phyloP scores from a whole-genome alignment of 2,329 filamentous ascomycete genomes.

The Fusarium hainanense region DNA sequence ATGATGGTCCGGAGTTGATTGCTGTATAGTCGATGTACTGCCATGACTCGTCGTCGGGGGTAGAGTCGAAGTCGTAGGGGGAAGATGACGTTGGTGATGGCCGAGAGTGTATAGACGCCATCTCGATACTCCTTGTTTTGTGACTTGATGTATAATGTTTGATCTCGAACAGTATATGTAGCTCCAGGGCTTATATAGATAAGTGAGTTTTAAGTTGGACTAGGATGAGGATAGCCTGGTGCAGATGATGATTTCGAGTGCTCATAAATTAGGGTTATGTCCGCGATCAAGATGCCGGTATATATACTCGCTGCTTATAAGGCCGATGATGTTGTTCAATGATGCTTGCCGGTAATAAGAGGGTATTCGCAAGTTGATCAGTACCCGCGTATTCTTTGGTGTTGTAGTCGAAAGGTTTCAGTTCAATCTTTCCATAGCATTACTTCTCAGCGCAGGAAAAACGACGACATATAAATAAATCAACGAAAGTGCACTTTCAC shows the following conservation, averaged over 20 bases:
- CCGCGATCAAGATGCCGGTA: neutral
- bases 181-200: neutral
- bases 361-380: neutral
- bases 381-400: neutral
- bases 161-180: neutral
- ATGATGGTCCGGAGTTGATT: conserved; percentile 51
- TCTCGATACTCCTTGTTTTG: neutral
- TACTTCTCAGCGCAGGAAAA: neutral
- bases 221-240: neutral
- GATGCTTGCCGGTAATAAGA: conserved; percentile 8
- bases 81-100: conserved; percentile 53
- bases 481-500: neutral
- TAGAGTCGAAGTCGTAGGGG: conserved; percentile 55
- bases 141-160: neutral
- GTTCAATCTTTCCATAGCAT: neutral
- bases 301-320: neutral
- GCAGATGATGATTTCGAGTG: neutral
- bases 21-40: conserved; percentile 55
- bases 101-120: conserved; percentile 56
- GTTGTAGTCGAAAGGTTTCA: neutral
- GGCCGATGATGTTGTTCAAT: conserved; percentile 3
- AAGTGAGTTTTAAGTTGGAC: neutral
- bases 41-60: conserved; percentile 59
- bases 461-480: conserved; percentile 27
- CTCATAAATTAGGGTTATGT: neutral